phyloP scores from a whole-genome alignment of 441 rosid genomes.

The Lepidium campestre region DNA sequence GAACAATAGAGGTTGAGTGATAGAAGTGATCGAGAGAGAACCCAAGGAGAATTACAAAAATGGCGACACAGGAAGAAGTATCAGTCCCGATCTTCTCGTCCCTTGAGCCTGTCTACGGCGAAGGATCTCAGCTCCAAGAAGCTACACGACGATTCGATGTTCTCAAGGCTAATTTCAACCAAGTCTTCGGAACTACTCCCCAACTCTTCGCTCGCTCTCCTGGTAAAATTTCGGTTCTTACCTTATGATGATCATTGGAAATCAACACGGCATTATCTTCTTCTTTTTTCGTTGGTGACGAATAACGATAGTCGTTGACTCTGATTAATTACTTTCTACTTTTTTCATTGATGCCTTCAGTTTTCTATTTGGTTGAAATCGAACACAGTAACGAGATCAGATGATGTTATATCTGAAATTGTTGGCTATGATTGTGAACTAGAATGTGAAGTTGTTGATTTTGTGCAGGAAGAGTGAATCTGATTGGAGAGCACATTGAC shows the following conservation, averaged over 20 bases:
- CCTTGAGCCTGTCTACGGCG: conserved; percentile 64
- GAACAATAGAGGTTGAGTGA: not conserved
- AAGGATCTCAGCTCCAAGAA: conserved; percentile 68
- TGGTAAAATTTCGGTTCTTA: conserved; percentile 29
- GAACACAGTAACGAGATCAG: not conserved
- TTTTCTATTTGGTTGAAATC: not conserved
- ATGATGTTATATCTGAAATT: not conserved
- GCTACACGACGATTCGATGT: conserved; percentile 66
- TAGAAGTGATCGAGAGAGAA: not conserved
- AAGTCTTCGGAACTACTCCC: conserved; percentile 58
- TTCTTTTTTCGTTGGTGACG: too few species aligned
- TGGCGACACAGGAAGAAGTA: conserved; percentile 71
- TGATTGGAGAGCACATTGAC: conserved; percentile 97
- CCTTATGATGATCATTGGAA: not conserved
- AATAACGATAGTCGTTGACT: not conserved
- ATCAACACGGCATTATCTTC: too few species aligned
- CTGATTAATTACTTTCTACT: not conserved
- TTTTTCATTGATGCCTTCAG: not conserved
- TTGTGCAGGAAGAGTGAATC: conserved; percentile 67
- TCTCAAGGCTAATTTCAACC: conserved; percentile 50
- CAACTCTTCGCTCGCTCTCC: conserved; percentile 81
- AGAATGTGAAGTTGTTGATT: not conserved
- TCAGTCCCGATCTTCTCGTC: conserved; percentile 58
- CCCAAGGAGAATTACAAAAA: not conserved
- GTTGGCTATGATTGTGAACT: not conserved